A percentile compares a stretch with the other conserved stretches of the same genome.
phyloP scores from a whole-genome alignment of 495 filamentous ascomycete species.

The Neurospora sp. region DNA sequence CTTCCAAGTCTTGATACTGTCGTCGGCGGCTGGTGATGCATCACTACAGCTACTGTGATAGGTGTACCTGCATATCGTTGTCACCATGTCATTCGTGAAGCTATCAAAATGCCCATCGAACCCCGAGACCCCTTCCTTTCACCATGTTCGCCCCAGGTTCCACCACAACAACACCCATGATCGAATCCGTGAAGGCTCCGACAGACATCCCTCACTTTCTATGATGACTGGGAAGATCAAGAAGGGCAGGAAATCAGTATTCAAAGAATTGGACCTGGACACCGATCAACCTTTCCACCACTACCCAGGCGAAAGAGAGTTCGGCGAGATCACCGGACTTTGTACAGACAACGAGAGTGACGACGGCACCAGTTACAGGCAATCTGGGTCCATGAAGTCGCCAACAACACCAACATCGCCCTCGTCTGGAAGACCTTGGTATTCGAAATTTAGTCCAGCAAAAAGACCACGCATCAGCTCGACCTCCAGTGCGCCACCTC shows the following conservation, averaged over 20 bases:
- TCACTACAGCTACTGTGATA: not conserved
- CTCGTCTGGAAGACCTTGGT: constrained; percentile 21
- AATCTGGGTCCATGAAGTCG: not conserved
- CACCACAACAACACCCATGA: constrained; percentile 35
- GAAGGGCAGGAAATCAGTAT: constrained; percentile 32
- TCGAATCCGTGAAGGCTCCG: constrained; percentile 33
- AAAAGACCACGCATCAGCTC: constrained; percentile 33
- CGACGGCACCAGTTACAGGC: constrained; percentile 1
- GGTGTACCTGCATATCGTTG: not conserved
- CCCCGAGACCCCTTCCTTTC: constrained; percentile 10
- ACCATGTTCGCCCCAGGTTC: constrained; percentile 30
- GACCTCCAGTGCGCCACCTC: constrained; percentile 30
- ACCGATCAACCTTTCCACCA: constrained; percentile 18
- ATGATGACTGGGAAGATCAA: constrained; percentile 30
- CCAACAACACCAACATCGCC: constrained; percentile 7
- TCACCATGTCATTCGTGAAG: constrained; percentile 19
- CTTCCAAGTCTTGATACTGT: not conserved
- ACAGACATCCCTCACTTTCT: constrained; percentile 17
- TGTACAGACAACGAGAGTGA: constrained; percentile 1
- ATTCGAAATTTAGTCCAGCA: constrained; percentile 23
- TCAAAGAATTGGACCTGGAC: constrained; percentile 36
- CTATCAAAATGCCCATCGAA: constrained; percentile 13
- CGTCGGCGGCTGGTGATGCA: constrained; percentile 6
- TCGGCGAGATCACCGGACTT: constrained; percentile 16
- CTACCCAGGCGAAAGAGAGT: constrained; percentile 13